These are phyloP conservation scores for Chlamydomonas schloesseri DNA, from an alignment of 139 green algal species.

Conservation along the genomic window DNA sequence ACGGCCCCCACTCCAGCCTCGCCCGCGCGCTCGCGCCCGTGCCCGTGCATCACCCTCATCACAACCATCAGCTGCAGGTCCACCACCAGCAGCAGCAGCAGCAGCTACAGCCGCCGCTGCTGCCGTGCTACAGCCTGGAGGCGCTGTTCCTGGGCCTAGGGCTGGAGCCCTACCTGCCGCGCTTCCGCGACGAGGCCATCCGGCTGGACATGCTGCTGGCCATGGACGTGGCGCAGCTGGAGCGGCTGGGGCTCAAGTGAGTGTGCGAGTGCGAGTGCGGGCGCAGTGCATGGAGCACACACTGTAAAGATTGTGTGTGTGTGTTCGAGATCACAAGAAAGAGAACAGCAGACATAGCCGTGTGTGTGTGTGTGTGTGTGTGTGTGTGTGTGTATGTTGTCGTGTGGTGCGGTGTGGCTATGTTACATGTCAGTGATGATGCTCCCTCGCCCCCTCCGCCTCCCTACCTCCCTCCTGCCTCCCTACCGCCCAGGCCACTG, in stretches of 20 bases:
- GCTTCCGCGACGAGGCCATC: constrained; percentile 46
- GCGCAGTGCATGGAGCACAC: too few relatives aligned
- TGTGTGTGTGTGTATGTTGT: neutral
- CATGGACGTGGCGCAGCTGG: constrained; percentile 42
- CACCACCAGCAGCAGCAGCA: neutral
- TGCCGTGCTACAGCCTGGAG: constrained; percentile 19
- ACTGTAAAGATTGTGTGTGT: neutral
- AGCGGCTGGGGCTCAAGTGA: constrained; percentile 35
- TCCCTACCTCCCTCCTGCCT: too few relatives aligned
- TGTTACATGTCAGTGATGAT: too few relatives aligned
- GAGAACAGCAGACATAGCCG: too few relatives aligned
- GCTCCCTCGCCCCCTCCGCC: neutral
- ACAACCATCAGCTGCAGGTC: neutral
- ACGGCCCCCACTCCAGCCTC: too few relatives aligned
- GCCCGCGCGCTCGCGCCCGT: too few relatives aligned
- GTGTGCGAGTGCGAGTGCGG: neutral
- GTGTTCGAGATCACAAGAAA: too few relatives aligned
- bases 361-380: neutral
- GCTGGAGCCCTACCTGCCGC: constrained; percentile 34
- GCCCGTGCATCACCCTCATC: too few relatives aligned
- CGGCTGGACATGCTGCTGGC: constrained; percentile 49
- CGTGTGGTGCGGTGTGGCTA: neutral
- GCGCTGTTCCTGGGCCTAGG: constrained; percentile 41
- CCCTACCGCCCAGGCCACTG: constrained; percentile 14
- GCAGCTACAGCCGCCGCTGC: neutral